Conservation (phyloP, 768 basidiomycete species). For the Podaxis pistillaris region DNA sequence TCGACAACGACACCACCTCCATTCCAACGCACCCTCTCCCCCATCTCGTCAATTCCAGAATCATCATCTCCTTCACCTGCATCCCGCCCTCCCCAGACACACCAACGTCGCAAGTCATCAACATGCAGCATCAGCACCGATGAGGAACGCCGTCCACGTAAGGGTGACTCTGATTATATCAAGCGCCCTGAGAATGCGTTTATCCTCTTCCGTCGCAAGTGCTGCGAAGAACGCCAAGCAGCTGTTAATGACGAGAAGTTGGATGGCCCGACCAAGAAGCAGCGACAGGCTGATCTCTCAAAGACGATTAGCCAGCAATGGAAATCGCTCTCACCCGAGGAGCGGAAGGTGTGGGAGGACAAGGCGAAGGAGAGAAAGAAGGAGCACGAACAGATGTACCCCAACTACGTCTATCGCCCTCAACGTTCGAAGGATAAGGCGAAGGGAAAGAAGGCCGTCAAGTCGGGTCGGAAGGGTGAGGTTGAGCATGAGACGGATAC, state of each 20-base stretch:
- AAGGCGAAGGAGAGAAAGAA: conserved; percentile 77
- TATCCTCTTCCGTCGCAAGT: conserved; percentile 79
- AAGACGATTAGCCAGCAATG: conserved; percentile 83
- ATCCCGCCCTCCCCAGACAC: conserved; percentile 22
- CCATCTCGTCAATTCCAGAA: conserved; percentile 21
- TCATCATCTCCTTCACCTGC: conserved; percentile 8
- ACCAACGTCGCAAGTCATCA: conserved; percentile 54
- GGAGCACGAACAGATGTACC: conserved; percentile 74
- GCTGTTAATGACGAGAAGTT: conserved; percentile 47
- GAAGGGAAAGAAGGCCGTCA: conserved; percentile 38
- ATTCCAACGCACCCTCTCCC: conserved; percentile 13
- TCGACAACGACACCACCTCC: conserved; percentile 34
- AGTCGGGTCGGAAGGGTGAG: conserved; percentile 25
- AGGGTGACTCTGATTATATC: conserved; percentile 82
- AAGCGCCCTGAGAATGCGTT: conserved; percentile 85
- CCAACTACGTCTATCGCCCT: conserved; percentile 78
- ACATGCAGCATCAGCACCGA: conserved; percentile 37
- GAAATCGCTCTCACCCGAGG: conserved; percentile 65
- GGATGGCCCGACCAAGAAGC: conserved; percentile 59
- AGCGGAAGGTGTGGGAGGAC: conserved; percentile 73
- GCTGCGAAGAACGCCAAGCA: conserved; percentile 68
- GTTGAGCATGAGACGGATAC: conserved; percentile 36
- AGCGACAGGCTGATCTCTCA: conserved; percentile 69
- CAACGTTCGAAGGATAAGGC: conserved; percentile 58
- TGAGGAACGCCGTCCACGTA: conserved; percentile 56